phyloP scores from a whole-genome alignment of 208 protist genomes.

The Trypanosoma cruzi region DNA sequence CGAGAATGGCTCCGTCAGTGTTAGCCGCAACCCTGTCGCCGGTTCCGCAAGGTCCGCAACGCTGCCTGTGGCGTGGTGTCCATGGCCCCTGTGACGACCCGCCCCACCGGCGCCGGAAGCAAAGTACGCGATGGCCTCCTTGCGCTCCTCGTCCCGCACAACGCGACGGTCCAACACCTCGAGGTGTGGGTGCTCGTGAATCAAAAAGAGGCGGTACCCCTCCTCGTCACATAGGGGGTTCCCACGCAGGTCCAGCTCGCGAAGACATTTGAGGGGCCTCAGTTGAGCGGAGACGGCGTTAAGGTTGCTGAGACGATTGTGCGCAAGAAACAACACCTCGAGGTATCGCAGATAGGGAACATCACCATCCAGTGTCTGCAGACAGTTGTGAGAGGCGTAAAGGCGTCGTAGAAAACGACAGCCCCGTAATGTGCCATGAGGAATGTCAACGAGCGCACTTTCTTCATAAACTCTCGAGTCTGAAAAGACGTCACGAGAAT shows the following conservation, averaged over 20 bases:
- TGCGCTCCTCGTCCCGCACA: conserved; percentile 60
- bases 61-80: background rate
- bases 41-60: background rate
- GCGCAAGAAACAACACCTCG: conserved; percentile 56
- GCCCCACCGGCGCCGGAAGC: background rate
- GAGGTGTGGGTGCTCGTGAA: conserved; percentile 61
- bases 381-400: conserved; percentile 25
- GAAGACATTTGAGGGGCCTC: conserved; percentile 46
- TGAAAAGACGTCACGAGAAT: background rate
- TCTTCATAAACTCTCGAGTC: background rate
- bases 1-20: background rate
- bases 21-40: background rate
- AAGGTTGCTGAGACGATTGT: conserved; percentile 67
- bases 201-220: conserved; percentile 62
- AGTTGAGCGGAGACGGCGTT: conserved; percentile 37
- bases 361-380: conserved; percentile 27
- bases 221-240: conserved; percentile 73
- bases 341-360: conserved; percentile 32
- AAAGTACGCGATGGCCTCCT: conserved; percentile 27
- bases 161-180: conserved; percentile 63
- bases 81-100: background rate
- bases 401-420: conserved; percentile 57
- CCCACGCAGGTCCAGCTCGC: conserved; percentile 58
- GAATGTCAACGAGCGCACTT: background rate
- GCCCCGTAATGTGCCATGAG: conserved; percentile 22